Evolutionary conservation across 2,329 filamentous ascomycete species (phyloP).

Genomic region (Trichophyton mentagrophytes): DNA sequence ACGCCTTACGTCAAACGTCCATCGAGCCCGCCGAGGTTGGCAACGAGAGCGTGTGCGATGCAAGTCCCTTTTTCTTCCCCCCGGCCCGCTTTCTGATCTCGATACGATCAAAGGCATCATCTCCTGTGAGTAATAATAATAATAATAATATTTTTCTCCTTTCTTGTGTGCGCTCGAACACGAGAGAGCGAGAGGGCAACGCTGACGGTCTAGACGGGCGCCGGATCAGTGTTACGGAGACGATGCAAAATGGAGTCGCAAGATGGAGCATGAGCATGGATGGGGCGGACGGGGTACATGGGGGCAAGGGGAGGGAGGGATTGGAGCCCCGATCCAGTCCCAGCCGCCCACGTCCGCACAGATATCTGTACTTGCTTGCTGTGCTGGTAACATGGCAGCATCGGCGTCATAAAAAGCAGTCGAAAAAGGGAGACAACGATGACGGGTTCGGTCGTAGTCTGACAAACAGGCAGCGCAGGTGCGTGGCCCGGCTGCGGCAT

Average conservation of each 20-base stretch:
- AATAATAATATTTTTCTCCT: no score
- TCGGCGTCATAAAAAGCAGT: no score
- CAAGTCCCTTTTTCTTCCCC: background rate
- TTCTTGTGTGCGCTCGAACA: background rate
- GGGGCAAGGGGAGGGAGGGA: no score
- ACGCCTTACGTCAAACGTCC: background rate
- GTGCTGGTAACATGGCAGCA: background rate
- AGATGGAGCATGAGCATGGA: conserved; percentile 2
- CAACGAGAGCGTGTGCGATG: background rate
- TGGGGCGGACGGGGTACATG: conserved; percentile 1
- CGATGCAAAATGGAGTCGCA: background rate
- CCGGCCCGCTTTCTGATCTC: background rate
- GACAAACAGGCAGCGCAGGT: background rate
- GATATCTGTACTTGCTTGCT: background rate
- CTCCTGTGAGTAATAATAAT: background rate
- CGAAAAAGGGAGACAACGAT: no score
- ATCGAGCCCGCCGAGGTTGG: background rate
- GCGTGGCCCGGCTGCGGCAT: background rate
- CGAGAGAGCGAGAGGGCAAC: background rate
- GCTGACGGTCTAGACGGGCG: background rate
- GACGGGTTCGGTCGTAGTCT: no score
- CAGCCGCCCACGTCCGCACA: background rate
- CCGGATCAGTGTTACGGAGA: background rate
- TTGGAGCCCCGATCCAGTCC: conserved; percentile 2
- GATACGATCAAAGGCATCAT: background rate